phyloP scores from a whole-genome alignment of 306 rosid species.

The Malus domestica region DNA sequence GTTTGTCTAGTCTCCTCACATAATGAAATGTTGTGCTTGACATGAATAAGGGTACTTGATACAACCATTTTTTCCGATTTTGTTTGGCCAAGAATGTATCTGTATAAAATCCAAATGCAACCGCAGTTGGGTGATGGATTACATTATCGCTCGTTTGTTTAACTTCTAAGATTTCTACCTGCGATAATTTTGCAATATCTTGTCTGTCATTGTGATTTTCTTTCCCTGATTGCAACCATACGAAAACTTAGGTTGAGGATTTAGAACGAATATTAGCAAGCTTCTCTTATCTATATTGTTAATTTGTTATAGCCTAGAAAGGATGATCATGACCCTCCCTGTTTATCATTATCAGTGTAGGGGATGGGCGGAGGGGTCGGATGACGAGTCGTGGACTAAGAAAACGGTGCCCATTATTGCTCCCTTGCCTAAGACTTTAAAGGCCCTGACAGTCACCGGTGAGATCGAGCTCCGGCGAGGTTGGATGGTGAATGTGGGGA shows the following conservation, averaged over 20 bases:
- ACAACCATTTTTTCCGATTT: conserved; percentile 20
- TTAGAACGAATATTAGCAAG: neutral
- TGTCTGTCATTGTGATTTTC: neutral
- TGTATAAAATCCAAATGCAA: conserved; percentile 24
- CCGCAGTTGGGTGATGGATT: conserved; percentile 19
- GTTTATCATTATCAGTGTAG: too few relatives aligned
- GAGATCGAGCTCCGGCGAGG: too few relatives aligned
- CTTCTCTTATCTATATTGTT: neutral
- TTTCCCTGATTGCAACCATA: neutral
- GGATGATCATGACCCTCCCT: too few relatives aligned
- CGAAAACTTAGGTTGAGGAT: neutral
- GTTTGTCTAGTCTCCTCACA: conserved; percentile 16
- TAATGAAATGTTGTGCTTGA: conserved; percentile 21
- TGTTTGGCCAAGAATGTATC: conserved; percentile 14
- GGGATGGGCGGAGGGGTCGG: too few relatives aligned
- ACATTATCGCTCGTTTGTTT: neutral
- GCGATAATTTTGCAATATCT: neutral
- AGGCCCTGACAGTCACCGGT: too few relatives aligned
- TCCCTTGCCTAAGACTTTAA: too few relatives aligned
- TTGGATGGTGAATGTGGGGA: too few relatives aligned
- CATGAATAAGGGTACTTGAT: conserved; percentile 32
- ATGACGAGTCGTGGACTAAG: too few relatives aligned
- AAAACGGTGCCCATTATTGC: too few relatives aligned
- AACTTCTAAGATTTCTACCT: neutral
- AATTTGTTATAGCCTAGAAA: too few relatives aligned